Conservation (phyloP, 176 grass and related monocot species). For the Oryza punctata region DNA sequence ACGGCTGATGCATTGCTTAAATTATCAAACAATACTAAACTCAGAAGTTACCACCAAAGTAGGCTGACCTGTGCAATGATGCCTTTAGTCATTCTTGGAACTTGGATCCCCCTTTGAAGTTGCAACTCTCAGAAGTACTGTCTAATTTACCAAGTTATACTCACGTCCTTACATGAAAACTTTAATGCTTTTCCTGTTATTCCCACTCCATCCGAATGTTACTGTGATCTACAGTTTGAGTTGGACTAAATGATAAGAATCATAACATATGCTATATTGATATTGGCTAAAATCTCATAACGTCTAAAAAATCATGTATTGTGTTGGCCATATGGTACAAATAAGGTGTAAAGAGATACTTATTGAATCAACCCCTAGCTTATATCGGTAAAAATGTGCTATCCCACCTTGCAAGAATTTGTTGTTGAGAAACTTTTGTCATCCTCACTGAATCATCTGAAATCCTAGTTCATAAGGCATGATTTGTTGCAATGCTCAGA, state of each 20-base stretch:
- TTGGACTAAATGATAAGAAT: not conserved
- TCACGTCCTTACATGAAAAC: not conserved
- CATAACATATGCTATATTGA: not conserved
- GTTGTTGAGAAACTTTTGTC: not conserved
- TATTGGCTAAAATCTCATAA: not conserved
- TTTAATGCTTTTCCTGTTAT: not conserved
- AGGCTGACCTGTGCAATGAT: not conserved
- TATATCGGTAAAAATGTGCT: not conserved
- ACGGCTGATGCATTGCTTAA: not conserved
- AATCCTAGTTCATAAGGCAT: not conserved
- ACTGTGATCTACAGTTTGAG: not conserved
- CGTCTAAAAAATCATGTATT: not conserved
- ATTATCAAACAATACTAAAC: not conserved
- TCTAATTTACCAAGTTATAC: not conserved
- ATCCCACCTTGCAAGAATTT: not conserved
- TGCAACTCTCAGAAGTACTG: not conserved
- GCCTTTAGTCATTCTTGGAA: not conserved
- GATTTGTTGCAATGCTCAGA: not conserved
- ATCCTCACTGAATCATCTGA: not conserved
- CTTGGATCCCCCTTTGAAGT: not conserved
- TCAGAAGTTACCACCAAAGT: not conserved
- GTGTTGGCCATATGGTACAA: not conserved
- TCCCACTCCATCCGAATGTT: constrained; percentile 8
- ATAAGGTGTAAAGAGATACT: not conserved
- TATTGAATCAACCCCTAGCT: constrained; percentile 20